These are phyloP conservation scores for Teunomyces gatunensis DNA, from an alignment of 805 yeast genomes.

Conservation along the genomic window DNA sequence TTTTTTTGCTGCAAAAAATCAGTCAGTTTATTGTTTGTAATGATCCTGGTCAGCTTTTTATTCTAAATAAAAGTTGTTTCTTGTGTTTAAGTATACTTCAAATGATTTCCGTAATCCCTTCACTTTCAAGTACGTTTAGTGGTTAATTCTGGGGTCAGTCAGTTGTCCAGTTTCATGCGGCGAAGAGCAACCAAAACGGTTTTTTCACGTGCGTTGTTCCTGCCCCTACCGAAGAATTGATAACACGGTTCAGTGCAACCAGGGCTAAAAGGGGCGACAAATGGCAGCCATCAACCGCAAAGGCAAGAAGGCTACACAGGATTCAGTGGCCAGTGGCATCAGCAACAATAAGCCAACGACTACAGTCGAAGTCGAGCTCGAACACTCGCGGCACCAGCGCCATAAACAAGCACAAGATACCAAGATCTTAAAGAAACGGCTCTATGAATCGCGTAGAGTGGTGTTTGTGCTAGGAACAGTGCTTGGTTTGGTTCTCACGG, in stretches of 20 bases:
- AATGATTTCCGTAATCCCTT: no score
- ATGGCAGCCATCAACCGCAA: neutral
- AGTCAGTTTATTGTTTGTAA: no score
- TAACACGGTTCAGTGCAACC: neutral
- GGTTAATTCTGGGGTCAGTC: no score
- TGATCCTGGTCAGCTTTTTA: no score
- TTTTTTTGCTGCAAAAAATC: no score
- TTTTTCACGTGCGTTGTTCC: neutral
- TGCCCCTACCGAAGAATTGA: neutral
- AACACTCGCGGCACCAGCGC: conserved; percentile 1
- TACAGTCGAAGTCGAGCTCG: neutral
- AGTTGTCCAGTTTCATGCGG: neutral
- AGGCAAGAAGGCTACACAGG: neutral
- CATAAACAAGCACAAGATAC: conserved; percentile 4
- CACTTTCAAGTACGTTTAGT: no score
- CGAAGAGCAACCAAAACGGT: neutral
- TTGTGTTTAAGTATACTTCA: no score
- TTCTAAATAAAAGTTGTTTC: no score
- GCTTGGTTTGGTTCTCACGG: conserved; percentile 64
- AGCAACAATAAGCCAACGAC: neutral
- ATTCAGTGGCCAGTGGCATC: neutral
- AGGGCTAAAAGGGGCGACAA: neutral
- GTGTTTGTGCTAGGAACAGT: conserved; percentile 70
- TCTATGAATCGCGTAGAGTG: conserved; percentile 53
- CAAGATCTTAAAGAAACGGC: conserved; percentile 16